These are phyloP conservation scores for Selaginella moellendorffii DNA, from an alignment of 75 land plant species.

Conservation along the genomic window DNA sequence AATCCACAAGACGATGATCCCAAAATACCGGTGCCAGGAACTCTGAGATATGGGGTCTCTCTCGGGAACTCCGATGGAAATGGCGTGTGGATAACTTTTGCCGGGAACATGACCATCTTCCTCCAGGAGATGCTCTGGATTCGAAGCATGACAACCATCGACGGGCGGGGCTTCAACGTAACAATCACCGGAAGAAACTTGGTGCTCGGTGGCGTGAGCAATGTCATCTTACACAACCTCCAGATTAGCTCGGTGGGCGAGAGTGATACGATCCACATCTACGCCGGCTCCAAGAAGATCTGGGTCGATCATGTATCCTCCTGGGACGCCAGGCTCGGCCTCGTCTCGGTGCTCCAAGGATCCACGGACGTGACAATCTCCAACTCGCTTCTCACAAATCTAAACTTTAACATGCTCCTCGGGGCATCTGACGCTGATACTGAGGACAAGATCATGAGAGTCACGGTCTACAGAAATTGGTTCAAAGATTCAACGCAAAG, in stretches of 20 bases:
- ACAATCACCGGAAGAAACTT: slow-evolving; percentile 1
- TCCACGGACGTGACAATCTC: slow-evolving; percentile 5
- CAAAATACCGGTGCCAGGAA: slow-evolving; percentile 12
- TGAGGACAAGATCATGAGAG: neutral
- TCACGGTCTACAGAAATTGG: slow-evolving; percentile 7
- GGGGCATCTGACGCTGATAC: slow-evolving; percentile 7
- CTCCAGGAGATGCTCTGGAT: slow-evolving; percentile 25
- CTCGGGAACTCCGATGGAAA: neutral
- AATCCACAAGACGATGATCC: slow-evolving; percentile 17
- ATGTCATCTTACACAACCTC: slow-evolving; percentile 10
- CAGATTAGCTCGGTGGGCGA: slow-evolving; percentile 2
- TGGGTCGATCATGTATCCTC: slow-evolving; percentile 2
- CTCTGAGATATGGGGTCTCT: slow-evolving; percentile 21
- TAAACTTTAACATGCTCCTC: slow-evolving; percentile 5
- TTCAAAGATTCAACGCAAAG: slow-evolving; percentile 6
- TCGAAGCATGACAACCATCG: slow-evolving; percentile 23
- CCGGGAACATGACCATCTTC: slow-evolving; percentile 10
- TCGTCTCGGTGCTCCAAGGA: neutral
- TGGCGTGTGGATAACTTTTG: slow-evolving; percentile 30
- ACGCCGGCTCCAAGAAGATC: neutral
- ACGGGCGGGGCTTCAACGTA: slow-evolving; percentile 29
- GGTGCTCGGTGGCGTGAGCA: slow-evolving; percentile 4
- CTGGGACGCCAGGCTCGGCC: neutral
- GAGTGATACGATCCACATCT: slow-evolving; percentile 7
- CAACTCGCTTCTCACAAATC: slow-evolving; percentile 4